Percentiles rank a stretch among this genome's conserved stretches.
These are phyloP conservation scores for Yamadazyma oceani DNA, from an alignment of 1,139 yeast species.

Conservation along the genomic window DNA sequence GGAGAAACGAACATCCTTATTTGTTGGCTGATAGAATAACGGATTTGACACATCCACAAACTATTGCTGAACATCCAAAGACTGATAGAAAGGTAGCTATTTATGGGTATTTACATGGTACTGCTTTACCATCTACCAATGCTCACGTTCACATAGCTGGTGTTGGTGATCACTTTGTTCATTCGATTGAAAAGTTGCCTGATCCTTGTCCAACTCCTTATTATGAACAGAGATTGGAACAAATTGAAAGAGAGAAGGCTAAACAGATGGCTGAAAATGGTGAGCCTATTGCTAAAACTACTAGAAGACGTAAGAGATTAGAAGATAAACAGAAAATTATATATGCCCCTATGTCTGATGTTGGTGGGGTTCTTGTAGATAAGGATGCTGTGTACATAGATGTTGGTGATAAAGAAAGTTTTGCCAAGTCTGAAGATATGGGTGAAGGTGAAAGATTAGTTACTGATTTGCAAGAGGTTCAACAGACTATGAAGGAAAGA, in stretches of 20 bases:
- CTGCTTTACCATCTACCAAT: constrained; percentile 71
- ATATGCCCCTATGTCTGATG: constrained; percentile 99
- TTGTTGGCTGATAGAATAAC: constrained; percentile 87
- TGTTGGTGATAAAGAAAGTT: constrained; percentile 63
- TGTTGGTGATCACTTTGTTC: constrained; percentile 81
- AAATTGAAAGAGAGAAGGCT: constrained; percentile 66
- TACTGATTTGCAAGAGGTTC: constrained; percentile 72
- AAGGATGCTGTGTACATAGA: constrained; percentile 96
- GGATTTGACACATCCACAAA: constrained; percentile 93
- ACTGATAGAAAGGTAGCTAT: constrained; percentile 87
- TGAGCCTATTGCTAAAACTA: constrained; percentile 50
- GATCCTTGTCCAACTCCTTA: constrained; percentile 99
- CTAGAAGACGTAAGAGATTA: constrained; percentile 80
- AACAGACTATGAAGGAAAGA: constrained; percentile 61
- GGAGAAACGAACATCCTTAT: constrained; percentile 99
- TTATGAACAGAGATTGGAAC: constrained; percentile 82
- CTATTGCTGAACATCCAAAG: constrained; percentile 74
- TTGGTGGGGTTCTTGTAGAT: constrained; percentile 95
- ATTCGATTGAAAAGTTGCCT: constrained; percentile 82
- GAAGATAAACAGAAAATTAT: constrained; percentile 93
- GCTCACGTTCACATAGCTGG: constrained; percentile 94
- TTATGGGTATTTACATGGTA: constrained; percentile 94
- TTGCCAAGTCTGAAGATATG: constrained; percentile 66
- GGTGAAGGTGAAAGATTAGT: constrained; percentile 86
- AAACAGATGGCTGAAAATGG: constrained; percentile 65